These are phyloP conservation scores for Penicillium bovifimosum DNA, from an alignment of 495 filamentous ascomycete species.

Conservation along the genomic window DNA sequence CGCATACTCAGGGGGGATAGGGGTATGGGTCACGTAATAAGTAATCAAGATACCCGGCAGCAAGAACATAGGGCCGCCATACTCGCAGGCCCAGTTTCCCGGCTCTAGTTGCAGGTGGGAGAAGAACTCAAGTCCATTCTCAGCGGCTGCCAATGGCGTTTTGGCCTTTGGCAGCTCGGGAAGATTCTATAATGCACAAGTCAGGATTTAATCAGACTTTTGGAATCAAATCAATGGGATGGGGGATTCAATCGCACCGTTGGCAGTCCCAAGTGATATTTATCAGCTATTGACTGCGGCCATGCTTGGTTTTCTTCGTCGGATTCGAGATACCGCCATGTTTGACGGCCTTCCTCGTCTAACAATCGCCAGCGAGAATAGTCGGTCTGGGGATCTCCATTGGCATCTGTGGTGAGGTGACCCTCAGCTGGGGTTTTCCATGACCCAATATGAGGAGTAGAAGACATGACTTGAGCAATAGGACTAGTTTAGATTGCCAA, in stretches of 20 bases:
- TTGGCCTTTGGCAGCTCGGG: conserved; percentile 64
- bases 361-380: conserved; percentile 75
- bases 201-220: neutral
- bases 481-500: neutral
- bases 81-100: conserved; percentile 96
- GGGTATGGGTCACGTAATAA: conserved; percentile 88
- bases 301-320: conserved; percentile 69
- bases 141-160: conserved; percentile 67
- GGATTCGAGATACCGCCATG: conserved; percentile 85
- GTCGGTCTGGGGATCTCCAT: conserved; percentile 59
- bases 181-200: conserved; percentile 49
- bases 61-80: conserved; percentile 87
- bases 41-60: conserved; percentile 78
- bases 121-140: conserved; percentile 86
- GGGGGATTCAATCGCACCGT: conserved; percentile 37
- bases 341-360: conserved; percentile 78
- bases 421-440: conserved; percentile 40
- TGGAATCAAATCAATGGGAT: neutral
- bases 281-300: conserved; percentile 82
- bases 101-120: conserved; percentile 80
- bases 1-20: conserved; percentile 71
- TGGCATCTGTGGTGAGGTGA: conserved; percentile 33
- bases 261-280: conserved; percentile 72
- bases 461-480: conserved; percentile 20
- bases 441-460: conserved; percentile 29